Evolutionary conservation across 2,329 filamentous ascomycete species (phyloP).

Genomic region (Hirsutella thompsonii): DNA sequence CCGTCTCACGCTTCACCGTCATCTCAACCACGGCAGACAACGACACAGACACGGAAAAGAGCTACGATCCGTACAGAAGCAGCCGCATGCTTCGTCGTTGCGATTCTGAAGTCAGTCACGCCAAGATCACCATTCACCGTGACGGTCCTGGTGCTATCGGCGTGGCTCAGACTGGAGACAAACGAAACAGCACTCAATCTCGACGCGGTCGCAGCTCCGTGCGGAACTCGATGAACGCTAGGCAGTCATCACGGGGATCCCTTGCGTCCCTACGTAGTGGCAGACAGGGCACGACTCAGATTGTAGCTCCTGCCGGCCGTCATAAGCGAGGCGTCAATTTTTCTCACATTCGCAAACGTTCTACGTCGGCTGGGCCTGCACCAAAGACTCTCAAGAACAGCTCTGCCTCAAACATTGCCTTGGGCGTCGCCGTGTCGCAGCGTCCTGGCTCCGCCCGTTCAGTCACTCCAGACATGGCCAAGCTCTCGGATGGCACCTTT

Average conservation of each 20-base stretch:
- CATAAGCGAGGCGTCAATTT: slow-evolving; percentile 44
- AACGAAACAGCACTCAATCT: slow-evolving; percentile 21
- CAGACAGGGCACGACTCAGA: slow-evolving; percentile 26
- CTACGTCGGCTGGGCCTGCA: slow-evolving; percentile 14
- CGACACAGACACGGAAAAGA: slow-evolving; percentile 38
- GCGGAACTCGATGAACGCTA: slow-evolving; percentile 15
- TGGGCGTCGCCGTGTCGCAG: slow-evolving; percentile 3
- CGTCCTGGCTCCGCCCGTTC: slow-evolving; percentile 12
- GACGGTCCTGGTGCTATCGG: slow-evolving; percentile 20
- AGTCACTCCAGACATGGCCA: slow-evolving; percentile 16
- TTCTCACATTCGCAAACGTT: slow-evolving; percentile 31
- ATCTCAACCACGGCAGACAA: slow-evolving; percentile 47
- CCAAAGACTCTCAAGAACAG: neutral
- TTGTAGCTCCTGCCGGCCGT: slow-evolving; percentile 28
- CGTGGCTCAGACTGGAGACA: slow-evolving; percentile 15
- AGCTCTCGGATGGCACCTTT: slow-evolving; percentile 11
- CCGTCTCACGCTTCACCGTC: slow-evolving; percentile 50
- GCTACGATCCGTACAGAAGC: slow-evolving; percentile 76
- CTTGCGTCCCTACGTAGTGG: slow-evolving; percentile 37
- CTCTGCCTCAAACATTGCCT: neutral
- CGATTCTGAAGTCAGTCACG: slow-evolving; percentile 41
- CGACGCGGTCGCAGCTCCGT: slow-evolving; percentile 17
- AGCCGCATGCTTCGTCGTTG: slow-evolving; percentile 35
- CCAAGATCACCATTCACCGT: slow-evolving; percentile 58
- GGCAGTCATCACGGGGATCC: slow-evolving; percentile 26